These are phyloP conservation scores for Pelagophyceae sp. DNA, from an alignment of 352 stramenopile species.

Conservation along the genomic window DNA sequence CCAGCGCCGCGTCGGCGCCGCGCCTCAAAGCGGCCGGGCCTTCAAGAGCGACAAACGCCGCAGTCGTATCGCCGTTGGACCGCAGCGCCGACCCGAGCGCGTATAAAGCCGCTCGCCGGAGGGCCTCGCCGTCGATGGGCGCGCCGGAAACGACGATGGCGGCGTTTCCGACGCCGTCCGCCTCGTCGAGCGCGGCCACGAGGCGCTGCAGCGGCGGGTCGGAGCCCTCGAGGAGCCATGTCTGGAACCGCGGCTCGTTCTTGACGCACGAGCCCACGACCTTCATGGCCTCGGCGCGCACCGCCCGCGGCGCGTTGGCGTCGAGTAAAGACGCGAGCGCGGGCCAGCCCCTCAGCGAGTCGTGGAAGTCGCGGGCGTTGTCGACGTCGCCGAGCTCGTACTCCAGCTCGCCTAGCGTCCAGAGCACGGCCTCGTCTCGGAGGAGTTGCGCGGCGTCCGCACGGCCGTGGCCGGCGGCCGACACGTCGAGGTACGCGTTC, in stretches of 20 bases:
- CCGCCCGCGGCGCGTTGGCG: background rate
- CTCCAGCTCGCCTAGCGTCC: background rate
- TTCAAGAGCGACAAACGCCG: background rate
- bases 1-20: background rate
- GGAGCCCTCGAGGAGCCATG: background rate
- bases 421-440: background rate
- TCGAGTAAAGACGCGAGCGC: background rate
- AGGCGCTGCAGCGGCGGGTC: background rate
- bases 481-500: background rate
- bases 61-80: background rate
- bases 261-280: background rate
- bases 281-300: background rate
- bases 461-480: background rate
- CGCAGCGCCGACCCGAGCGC: background rate
- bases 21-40: background rate
- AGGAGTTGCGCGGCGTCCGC: background rate
- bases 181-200: slow-evolving; percentile 2
- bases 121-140: background rate
- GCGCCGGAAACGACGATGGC: too few relatives aligned
- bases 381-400: slow-evolving; percentile 12
- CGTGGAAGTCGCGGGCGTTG: slow-evolving; percentile 16
- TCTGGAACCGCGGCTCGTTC: background rate
- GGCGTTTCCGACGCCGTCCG: background rate
- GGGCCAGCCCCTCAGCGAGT: background rate
- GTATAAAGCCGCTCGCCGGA: background rate